Base-by-base conservation (phyloP, 305 asterid genomes). In the Fraxinus angustifolia region DNA sequence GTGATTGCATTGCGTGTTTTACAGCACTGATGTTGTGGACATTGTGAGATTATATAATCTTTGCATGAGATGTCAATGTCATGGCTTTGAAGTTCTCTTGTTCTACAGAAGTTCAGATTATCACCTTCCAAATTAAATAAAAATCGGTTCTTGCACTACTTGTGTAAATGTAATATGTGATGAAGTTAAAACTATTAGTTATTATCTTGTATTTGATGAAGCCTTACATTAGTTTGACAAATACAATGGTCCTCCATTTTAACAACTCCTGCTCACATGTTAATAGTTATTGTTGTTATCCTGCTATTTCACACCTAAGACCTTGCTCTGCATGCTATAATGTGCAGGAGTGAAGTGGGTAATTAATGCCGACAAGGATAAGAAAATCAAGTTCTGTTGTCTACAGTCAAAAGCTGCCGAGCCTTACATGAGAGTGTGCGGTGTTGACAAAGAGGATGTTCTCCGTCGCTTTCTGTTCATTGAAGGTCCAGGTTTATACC, bases 351-450 rank as follows among this genome's bases (percentile, higher is more conserved):
- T 92, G 85, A 95, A 91, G 79, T 88, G 97, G 97, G 88, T 95
- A 78, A 95, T 95, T 83, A 50, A 83, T 79, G 91, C 93, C 8
- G 99, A 95, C 81, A 90, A 82, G 82, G 92, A 92, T 84, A 91
- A 84, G 86, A 92, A 89, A 88, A 92, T 95, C 85, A 95, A 94
- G 87, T 95, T 93, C 86, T 95, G 99, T 84, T 95, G 99, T 78
- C 81, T 95, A 80, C 99, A 95, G 79, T 95, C 99, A 53, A 86
- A 91, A 83, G 97, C 97, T 84, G 98, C 99, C 17, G 95, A 91
- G 85, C 99, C 95, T 82, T 95, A 95, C 93, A 76, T 95, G 93
- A 88, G 85, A 1, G 75, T 82, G 17, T 82, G 92, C 85, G 97
- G 96, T 42, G 87, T 91, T 85, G 87, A 88, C 8, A 82, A 92